Base-by-base conservation (phyloP, 2,329 filamentous ascomycete species). In the Trichoderma arundinaceum region DNA sequence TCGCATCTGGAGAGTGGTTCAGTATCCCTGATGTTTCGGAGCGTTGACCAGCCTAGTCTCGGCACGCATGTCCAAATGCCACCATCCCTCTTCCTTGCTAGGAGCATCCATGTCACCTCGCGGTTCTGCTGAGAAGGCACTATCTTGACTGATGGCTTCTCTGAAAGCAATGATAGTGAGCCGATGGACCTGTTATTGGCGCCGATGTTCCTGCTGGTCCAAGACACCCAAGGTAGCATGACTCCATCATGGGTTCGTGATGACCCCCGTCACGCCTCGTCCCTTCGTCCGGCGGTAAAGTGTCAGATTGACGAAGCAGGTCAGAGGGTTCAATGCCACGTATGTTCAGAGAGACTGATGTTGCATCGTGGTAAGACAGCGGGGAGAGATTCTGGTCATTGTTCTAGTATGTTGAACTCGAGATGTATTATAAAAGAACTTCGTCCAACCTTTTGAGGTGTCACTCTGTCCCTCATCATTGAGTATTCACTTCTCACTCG, bases 1-100 rank as follows among this genome's bases (percentile, higher is more conserved):
- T 44, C 15, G 53, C 32, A 63, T 53, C 32, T 28, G 39, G 46
- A 39, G n/a, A 62, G 38, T n/a, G 33, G 39, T 17, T 38, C 7
- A 35, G 41, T 19, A 53, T 54, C 63, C 63, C 48, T 65, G 64
- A 46, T 53, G 54, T 65, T 54, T 65, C 56, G 56, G 64, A 32
- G 39, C 48, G 19, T 46, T 58, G 38, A 59, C 44, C 32, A 46
- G 46, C 51, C 60, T 28, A 17, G 48, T 7, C 49, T 56, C 57
- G 57, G 51, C 64, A 66, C 51, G 43, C 62, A 49, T 49, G 22
- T 56, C 19, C 49, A 56, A 15, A 61, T 61, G 43, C 57, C 57
- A 66, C 51, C 64, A 56, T 38, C 64, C 57, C 7, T 38, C 33
- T n/a, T 52, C 44, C 59, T 57, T 35, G 46, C 58, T 43, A 32